phyloP scores from a whole-genome alignment of 2,329 filamentous ascomycete species.

The Coleophoma crateriformis region DNA sequence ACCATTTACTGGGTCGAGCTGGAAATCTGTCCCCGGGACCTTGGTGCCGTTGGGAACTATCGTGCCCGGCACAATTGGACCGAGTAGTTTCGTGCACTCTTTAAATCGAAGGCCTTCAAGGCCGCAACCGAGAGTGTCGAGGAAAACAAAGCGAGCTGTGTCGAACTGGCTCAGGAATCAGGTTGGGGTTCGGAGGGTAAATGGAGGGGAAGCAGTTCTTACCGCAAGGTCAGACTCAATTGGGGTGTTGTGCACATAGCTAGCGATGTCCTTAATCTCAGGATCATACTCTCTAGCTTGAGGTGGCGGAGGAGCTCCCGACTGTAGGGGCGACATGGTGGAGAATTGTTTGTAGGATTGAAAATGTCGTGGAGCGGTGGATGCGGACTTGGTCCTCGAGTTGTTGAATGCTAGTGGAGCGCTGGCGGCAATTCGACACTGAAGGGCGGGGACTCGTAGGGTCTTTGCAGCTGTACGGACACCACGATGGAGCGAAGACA shows the following conservation, averaged over 20 bases:
- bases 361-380: slow-evolving; percentile 11
- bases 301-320: slow-evolving; percentile 41
- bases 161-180: slow-evolving; percentile 61
- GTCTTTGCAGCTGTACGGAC: slow-evolving; percentile 23
- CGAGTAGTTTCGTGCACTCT: slow-evolving; percentile 91
- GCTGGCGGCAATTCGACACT: slow-evolving; percentile 20
- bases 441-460: slow-evolving; percentile 19
- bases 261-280: slow-evolving; percentile 92
- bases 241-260: slow-evolving; percentile 88
- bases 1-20: slow-evolving; percentile 90
- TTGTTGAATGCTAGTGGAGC: slow-evolving; percentile 19
- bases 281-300: slow-evolving; percentile 68
- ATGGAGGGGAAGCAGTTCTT: slow-evolving; percentile 34
- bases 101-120: slow-evolving; percentile 93
- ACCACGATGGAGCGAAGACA: slow-evolving; percentile 26
- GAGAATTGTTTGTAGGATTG: slow-evolving; percentile 24
- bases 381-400: slow-evolving; percentile 12
- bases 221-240: slow-evolving; percentile 91
- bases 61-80: slow-evolving; percentile 86
- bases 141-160: slow-evolving; percentile 92
- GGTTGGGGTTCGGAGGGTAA: not conserved
- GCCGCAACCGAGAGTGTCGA: slow-evolving; percentile 95
- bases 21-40: slow-evolving; percentile 87
- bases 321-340: slow-evolving; percentile 29
- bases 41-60: slow-evolving; percentile 86